Evolutionary conservation across 1,284 basidiomycete genomes (phyloP).

Genomic region (Vanrija sp.): DNA sequence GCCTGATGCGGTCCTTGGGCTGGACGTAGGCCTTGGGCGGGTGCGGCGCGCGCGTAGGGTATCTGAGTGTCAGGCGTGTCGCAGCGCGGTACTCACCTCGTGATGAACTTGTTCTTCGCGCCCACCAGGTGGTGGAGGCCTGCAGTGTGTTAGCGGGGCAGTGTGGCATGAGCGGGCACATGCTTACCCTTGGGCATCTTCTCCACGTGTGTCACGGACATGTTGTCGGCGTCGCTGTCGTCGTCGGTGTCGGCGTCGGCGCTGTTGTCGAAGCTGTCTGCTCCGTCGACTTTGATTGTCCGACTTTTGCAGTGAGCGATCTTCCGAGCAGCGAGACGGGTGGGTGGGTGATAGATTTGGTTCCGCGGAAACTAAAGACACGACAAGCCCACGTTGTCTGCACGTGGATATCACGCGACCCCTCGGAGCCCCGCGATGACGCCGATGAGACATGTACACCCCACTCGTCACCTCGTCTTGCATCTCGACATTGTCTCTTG

Average conservation of each 20-base stretch:
- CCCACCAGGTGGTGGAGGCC: constrained; percentile 35
- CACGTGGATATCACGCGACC: neutral
- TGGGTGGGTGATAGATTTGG: too few relatives aligned
- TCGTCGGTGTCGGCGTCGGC: too few relatives aligned
- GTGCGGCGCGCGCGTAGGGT: constrained; percentile 33
- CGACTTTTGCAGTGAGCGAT: too few relatives aligned
- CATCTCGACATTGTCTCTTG: neutral
- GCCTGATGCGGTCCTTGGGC: constrained; percentile 32
- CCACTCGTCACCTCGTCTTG: neutral
- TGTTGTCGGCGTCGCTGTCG: neutral
- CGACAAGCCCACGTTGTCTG: neutral
- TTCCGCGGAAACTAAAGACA: too few relatives aligned
- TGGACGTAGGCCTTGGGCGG: constrained; percentile 30
- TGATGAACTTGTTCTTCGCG: constrained; percentile 19
- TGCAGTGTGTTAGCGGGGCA: constrained; percentile 4
- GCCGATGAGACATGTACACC: too few relatives aligned
- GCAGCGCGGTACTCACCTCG: constrained; percentile 8
- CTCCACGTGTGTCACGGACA: constrained; percentile 3
- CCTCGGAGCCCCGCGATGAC: too few relatives aligned
- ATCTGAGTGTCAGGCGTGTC: constrained; percentile 9
- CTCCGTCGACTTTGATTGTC: too few relatives aligned
- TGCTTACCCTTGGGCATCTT: constrained; percentile 20
- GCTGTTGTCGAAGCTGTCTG: too few relatives aligned
- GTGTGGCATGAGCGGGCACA: neutral
- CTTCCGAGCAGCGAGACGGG: too few relatives aligned